Conservation (phyloP, 495 filamentous ascomycete species). For the Daldinia childiae region DNA sequence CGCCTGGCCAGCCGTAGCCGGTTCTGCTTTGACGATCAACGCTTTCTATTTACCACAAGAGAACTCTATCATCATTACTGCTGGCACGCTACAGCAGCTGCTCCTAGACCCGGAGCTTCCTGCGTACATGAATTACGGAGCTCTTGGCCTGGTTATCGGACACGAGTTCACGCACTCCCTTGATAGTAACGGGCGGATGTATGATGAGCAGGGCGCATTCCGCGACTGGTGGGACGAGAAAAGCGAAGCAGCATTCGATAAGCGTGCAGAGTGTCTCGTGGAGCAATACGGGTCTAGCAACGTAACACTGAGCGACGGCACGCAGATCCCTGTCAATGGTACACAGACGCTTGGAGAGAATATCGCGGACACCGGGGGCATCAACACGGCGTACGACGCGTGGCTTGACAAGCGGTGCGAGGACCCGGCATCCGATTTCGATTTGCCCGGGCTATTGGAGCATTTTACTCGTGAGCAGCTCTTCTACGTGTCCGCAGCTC, state of each 20-base stretch:
- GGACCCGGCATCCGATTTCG: constrained; percentile 53
- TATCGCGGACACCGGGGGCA: constrained; percentile 72
- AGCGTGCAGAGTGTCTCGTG: constrained; percentile 70
- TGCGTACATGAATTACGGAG: constrained; percentile 70
- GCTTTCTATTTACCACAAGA: constrained; percentile 26
- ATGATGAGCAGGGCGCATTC: constrained; percentile 68
- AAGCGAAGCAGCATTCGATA: constrained; percentile 63
- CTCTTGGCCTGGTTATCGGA: constrained; percentile 69
- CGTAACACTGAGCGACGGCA: constrained; percentile 55
- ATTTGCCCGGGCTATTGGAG: constrained; percentile 63
- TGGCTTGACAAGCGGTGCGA: constrained; percentile 65
- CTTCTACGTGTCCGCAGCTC: constrained; percentile 69
- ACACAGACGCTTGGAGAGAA: constrained; percentile 71
- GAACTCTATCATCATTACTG: constrained; percentile 69
- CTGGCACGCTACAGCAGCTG: constrained; percentile 72
- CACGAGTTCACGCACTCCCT: constrained; percentile 76
- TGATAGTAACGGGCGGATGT: constrained; percentile 70
- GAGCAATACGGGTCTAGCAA: constrained; percentile 70
- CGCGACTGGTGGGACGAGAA: constrained; percentile 71
- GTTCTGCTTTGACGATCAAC: constrained; percentile 26
- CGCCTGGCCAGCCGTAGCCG: constrained; percentile 52
- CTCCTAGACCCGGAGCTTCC: constrained; percentile 67
- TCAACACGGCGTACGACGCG: constrained; percentile 67
- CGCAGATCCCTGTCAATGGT: constrained; percentile 68
- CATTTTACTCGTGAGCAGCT: constrained; percentile 69